Percentiles rank a stretch among this genome's conserved stretches.
Evolutionary conservation across 2,329 filamentous ascomycete species (phyloP).

Genomic region (Daldinia sp.): DNA sequence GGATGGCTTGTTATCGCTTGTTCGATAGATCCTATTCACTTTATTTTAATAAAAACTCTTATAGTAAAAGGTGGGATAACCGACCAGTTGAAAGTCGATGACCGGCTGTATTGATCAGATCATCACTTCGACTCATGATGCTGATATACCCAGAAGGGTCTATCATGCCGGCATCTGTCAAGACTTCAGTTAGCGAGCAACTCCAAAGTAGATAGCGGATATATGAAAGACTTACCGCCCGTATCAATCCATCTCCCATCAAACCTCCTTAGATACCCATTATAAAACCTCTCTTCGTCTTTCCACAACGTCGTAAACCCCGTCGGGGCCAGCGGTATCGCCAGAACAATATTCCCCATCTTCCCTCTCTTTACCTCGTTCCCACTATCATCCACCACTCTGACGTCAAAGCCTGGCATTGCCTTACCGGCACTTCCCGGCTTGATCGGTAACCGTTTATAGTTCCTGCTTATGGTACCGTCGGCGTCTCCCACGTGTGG

Average conservation of each 20-base stretch:
- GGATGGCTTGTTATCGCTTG: slow-evolving; percentile 89
- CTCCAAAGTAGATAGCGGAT: neutral
- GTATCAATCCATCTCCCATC: slow-evolving; percentile 88
- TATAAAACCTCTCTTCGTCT: slow-evolving; percentile 87
- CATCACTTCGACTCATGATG: slow-evolving; percentile 77
- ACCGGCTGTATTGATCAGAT: slow-evolving; percentile 95
- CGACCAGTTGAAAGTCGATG: slow-evolving; percentile 88
- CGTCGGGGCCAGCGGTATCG: slow-evolving; percentile 83
- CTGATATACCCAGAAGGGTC: slow-evolving; percentile 77
- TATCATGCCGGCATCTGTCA: slow-evolving; percentile 81
- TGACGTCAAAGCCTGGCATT: slow-evolving; percentile 91
- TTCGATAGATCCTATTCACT: slow-evolving; percentile 78
- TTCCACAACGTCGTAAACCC: slow-evolving; percentile 88
- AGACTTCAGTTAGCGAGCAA: slow-evolving; percentile 19
- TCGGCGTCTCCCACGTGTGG: slow-evolving; percentile 71
- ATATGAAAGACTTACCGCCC: slow-evolving; percentile 59
- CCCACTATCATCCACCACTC: slow-evolving; percentile 84
- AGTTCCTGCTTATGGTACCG: slow-evolving; percentile 52
- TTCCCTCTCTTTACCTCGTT: slow-evolving; percentile 75
- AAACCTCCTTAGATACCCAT: slow-evolving; percentile 86
- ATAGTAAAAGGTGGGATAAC: slow-evolving; percentile 42
- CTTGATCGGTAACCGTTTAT: slow-evolving; percentile 69
- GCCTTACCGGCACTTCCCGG: slow-evolving; percentile 91
- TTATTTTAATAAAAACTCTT: neutral
- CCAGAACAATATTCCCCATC: slow-evolving; percentile 94